Percentiles rank a stretch among this genome's conserved stretches.
phyloP scores from a whole-genome alignment of 2,329 filamentous ascomycete species.

The Sporothrix globosa region DNA sequence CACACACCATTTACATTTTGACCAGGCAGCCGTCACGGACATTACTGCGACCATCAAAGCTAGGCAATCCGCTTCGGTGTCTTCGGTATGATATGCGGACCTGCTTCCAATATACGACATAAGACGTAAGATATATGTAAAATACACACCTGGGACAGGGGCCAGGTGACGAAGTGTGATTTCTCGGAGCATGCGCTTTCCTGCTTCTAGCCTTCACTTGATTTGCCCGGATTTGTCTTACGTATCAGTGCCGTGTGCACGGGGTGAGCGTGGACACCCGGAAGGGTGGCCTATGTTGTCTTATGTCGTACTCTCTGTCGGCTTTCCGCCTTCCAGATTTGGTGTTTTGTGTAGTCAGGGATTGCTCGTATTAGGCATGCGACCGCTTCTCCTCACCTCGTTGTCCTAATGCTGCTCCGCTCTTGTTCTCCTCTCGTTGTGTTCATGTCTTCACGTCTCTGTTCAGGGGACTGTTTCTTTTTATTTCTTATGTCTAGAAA shows the following conservation, averaged over 20 bases:
- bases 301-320: neutral
- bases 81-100: neutral
- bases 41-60: neutral
- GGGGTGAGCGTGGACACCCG: neutral
- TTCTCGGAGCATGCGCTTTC: neutral
- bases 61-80: neutral
- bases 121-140: neutral
- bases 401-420: neutral
- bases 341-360: conserved; percentile 3
- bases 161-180: neutral
- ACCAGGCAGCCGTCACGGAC: neutral
- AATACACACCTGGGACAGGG: neutral
- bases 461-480: neutral
- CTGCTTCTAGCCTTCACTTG: neutral
- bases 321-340: conserved; percentile 5
- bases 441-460: neutral
- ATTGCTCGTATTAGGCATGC: conserved; percentile 8
- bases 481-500: neutral
- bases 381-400: neutral
- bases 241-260: neutral
- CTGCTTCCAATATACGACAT: neutral
- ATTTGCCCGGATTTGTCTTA: neutral
- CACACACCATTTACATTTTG: neutral
- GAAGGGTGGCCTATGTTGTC: neutral
- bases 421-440: neutral